Evolutionary conservation across 352 stramenopile species (phyloP).

Genomic region (Lagenidium sp.): DNA sequence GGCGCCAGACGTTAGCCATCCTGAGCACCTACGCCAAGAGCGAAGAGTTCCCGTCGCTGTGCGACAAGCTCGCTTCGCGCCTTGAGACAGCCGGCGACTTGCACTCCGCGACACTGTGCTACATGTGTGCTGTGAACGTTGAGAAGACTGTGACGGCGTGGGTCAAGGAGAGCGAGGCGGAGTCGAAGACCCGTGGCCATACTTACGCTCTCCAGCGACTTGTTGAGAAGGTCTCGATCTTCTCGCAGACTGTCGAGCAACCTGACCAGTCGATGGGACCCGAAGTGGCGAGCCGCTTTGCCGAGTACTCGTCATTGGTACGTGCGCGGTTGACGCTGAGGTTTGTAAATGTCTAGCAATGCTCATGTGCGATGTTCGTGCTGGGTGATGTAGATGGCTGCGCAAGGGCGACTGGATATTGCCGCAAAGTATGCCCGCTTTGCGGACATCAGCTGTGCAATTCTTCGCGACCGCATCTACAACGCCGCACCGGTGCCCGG

Average conservation of each 20-base stretch:
- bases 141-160: slow-evolving; percentile 82
- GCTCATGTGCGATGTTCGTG: no score
- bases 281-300: slow-evolving; percentile 87
- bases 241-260: slow-evolving; percentile 83
- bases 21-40: slow-evolving; percentile 96
- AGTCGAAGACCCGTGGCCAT: slow-evolving; percentile 51
- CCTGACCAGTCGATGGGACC: slow-evolving; percentile 77
- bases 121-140: slow-evolving; percentile 94
- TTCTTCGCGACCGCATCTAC: slow-evolving; percentile 84
- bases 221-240: slow-evolving; percentile 96
- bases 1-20: slow-evolving; percentile 96
- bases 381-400: slow-evolving; percentile 62
- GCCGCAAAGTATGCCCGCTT: slow-evolving; percentile 91
- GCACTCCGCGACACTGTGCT: slow-evolving; percentile 92
- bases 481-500: slow-evolving; percentile 68
- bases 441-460: slow-evolving; percentile 58
- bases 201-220: slow-evolving; percentile 91
- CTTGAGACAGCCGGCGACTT: slow-evolving; percentile 89
- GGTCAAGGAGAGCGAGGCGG: slow-evolving; percentile 86
- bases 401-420: slow-evolving; percentile 89
- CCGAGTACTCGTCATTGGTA: slow-evolving; percentile 86
- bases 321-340: no score
- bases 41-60: slow-evolving; percentile 95
- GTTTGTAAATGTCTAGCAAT: no score
- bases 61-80: slow-evolving; percentile 88